Conservation (phyloP, 2,329 filamentous ascomycete genomes). For the Aspergillus fischeri region DNA sequence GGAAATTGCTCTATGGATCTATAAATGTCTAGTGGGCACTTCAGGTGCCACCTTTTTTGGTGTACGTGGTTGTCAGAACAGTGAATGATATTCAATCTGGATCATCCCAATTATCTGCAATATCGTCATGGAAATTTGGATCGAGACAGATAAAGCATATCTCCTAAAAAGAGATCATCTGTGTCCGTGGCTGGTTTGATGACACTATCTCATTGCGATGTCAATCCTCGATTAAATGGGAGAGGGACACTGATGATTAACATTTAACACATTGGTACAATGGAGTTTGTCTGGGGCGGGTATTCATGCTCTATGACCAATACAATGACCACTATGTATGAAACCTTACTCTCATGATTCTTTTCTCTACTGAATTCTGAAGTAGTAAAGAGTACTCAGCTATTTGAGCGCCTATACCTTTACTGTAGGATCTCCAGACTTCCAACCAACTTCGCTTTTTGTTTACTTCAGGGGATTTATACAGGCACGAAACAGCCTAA, state of each 20-base stretch:
- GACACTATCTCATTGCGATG: constrained; percentile 6
- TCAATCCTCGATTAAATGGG: neutral
- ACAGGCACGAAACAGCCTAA: neutral
- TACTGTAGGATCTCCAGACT: too few species aligned
- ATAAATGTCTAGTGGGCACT: neutral
- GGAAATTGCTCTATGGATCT: neutral
- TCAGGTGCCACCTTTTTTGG: neutral
- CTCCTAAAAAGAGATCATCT: neutral
- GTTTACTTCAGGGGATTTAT: neutral
- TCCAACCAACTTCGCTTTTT: neutral
- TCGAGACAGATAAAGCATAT: too few species aligned
- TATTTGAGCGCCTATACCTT: neutral
- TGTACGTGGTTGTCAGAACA: neutral
- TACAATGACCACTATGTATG: neutral
- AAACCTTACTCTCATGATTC: neutral
- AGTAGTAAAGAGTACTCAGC: neutral
- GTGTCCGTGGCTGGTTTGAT: constrained; percentile 10
- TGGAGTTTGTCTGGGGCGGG: neutral
- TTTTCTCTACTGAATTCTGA: neutral
- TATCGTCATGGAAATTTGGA: neutral
- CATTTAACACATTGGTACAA: neutral
- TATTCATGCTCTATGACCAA: neutral
- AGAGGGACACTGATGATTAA: neutral
- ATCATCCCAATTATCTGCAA: neutral
- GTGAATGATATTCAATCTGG: neutral